Base-by-base conservation (phyloP, 805 yeast genomes). In the Brettanomyces nanus region DNA sequence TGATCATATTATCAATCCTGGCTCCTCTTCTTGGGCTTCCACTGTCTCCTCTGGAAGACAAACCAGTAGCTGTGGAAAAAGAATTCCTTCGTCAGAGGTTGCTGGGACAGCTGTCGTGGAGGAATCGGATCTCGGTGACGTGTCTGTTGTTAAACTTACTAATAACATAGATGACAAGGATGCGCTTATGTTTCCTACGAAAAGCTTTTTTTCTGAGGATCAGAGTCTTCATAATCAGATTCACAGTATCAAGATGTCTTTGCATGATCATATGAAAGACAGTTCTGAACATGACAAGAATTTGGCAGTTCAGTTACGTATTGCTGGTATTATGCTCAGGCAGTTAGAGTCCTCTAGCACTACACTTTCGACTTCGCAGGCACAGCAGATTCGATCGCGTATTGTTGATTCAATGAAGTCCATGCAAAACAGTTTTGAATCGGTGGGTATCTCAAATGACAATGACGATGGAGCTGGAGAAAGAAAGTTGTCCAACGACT, bases 271-370 rank as follows among this genome's bases (percentile, higher is more conserved):
- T 14, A 11, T n/a, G 19, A 47, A 41, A 15, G 53, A 45, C 20
- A 45, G 48, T 19, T 41, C 42, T 10, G 56, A 54, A 23, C 49
- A 47, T 31, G 60, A 58, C 32, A 61, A 75, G 33, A 78, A 75
- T 43, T 59, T 86, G 26, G 94, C 96, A 0, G 80, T 85, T 6
- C 97, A 92, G 58, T 85, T 92, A 90, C 73, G 97, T 48, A 89
- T 95, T 20, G 97, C 98, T 0, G 85, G 97, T 1, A 84, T 92
- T 4, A 92, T 92, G 95, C 64, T 92, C 20, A 77, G 87, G 7
- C 98, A 92, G 57, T 62, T 92, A 22, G 97, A 92, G 42, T 73
- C 77, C 13, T 49, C 61, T 5, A 47, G 39, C n/a, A 67, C 76
- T 3, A 65, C 73, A 10, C 53, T 73, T 31, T 66, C 85, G 3